Base-by-base conservation (phyloP, 768 basidiomycete species). In the Collybia nuda region DNA sequence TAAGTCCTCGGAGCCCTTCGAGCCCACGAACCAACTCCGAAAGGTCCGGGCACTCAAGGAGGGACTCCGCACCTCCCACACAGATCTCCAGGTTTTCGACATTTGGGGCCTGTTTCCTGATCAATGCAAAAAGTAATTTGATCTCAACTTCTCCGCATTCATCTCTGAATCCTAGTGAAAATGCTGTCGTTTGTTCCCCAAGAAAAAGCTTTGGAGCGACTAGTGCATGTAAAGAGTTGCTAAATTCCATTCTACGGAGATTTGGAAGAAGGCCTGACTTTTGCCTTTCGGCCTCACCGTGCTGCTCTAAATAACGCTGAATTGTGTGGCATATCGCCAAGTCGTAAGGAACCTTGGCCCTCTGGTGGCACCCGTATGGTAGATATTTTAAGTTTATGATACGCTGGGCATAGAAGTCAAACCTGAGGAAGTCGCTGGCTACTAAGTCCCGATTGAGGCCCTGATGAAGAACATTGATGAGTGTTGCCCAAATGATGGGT, bases 361-460 rank as follows among this genome's bases (percentile, higher is more conserved):
- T 29, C 2, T 26, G 38, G 26, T 50, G 40, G 28, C 40, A 41
- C 23, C 24, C 40, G n/a, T 44, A 50, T 9, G 49, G 32, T 21
- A 28, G 6, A 32, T 50, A 50, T 32, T 44, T 28, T 6, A 50
- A 22, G 5, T 29, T 19, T 37, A 23, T 23, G 22, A 50, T 50
- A 23, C 32, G 37, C 26, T 37, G 7, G n/a, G 49, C 40, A 42
- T 42, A 50, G 32, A 18, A 50, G 35, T 50, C 42, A 15, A 42
- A 36, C n/a, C 49, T 44, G 2, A 23, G 18, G 21, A 50, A 50
- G 35, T 50, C 49, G 24, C 14, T 6, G 15, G 28, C 41, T 22
- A 21, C 37, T 17, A 32, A 19, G n/a, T 23, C 32, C 19, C 40
- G 49, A 14, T 21, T 50, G 40, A 50, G 36, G n/a, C 21, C 28